Base-by-base conservation (phyloP, 345 rosid genomes). In the Eucalyptus viminalis region DNA sequence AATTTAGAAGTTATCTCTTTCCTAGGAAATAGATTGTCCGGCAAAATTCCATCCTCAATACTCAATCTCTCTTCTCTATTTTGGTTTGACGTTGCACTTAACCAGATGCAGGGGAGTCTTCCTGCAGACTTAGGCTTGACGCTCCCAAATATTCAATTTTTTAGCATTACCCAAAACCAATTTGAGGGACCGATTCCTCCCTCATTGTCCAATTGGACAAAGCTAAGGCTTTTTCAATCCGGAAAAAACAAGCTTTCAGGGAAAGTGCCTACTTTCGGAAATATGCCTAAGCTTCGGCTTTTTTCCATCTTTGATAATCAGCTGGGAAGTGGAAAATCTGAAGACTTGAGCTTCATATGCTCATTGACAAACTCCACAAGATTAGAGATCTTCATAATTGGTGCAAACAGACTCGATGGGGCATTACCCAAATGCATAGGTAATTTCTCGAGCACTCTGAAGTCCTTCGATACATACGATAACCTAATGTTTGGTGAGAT, bases 21-120 rank as follows among this genome's bases (percentile, higher is more conserved):
- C 8, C 5, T 4, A 5, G 51, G 0, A 31, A 90, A 92, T 12
- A 81, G 12, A 50, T 44, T 92, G 19, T 91, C 90, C 0, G 92
- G 91, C 9, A 44, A 14, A 9, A 88, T 93, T 51, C 92, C 93
- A 2, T 67, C 90, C 1, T 90, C 91, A 2, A n/a, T 93, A 1
- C 89, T 76, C 91, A 94, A 93, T 88, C 88, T 91, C 8, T 90
- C 93, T 29, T 88, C 91, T 7, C 4, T 91, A 25, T 12, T 21
- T 11, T 4, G 0, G 7, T 45, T 93, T 2, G 50, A 80, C 3
- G 2, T 90, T 4, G 10, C 45, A 4, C 2, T 1, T 0, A 94
- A 92, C 87, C 56, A 86, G 5, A 34, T 94, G 34, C 44, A 17
- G 5, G 95, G 94, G 3, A 86, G 29, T 37, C 89, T 94, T 19